Evolutionary conservation across 2,329 filamentous ascomycete species (phyloP).

Genomic region (Ceratocystis harringtonii): DNA sequence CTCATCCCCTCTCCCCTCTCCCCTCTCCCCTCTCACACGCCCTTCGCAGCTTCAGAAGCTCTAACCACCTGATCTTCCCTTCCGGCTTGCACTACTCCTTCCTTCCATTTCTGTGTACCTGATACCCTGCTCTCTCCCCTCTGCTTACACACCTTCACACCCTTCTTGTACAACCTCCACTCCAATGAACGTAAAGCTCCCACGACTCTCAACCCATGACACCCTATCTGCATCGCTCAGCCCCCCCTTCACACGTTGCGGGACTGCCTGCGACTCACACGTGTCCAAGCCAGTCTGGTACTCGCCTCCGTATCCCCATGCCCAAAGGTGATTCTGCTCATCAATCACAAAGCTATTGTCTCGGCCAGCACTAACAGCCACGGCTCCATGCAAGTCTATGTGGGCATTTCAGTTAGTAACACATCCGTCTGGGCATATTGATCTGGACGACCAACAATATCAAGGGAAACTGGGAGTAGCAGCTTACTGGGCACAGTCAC

Average conservation of each 20-base stretch:
- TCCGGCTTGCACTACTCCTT: not conserved
- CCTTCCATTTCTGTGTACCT: not conserved
- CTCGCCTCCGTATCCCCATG: constrained; percentile 14
- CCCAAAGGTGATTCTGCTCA: constrained; percentile 9
- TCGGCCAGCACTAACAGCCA: constrained; percentile 9
- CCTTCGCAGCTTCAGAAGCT: not conserved
- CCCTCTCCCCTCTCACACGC: not conserved
- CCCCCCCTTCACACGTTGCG: constrained; percentile 5
- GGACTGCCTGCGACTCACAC: constrained; percentile 7
- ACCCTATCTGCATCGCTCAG: constrained; percentile 1
- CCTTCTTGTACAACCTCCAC: not conserved
- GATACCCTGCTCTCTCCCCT: not conserved
- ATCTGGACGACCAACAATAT: not conserved
- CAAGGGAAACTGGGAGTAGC: not conserved
- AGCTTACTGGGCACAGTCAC: constrained; percentile 2
- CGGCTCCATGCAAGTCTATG: not conserved
- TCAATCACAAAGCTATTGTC: constrained; percentile 15
- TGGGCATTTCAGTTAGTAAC: not conserved
- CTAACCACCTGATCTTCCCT: not conserved
- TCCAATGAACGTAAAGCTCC: constrained; percentile 15
- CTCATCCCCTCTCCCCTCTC: not conserved
- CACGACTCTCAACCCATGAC: constrained; percentile 12
- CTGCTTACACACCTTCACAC: not conserved
- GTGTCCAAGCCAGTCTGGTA: constrained; percentile 14
- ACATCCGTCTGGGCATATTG: not conserved